Base-by-base conservation (phyloP, 2,329 filamentous ascomycete species). In the Neonectria neomacrospora region DNA sequence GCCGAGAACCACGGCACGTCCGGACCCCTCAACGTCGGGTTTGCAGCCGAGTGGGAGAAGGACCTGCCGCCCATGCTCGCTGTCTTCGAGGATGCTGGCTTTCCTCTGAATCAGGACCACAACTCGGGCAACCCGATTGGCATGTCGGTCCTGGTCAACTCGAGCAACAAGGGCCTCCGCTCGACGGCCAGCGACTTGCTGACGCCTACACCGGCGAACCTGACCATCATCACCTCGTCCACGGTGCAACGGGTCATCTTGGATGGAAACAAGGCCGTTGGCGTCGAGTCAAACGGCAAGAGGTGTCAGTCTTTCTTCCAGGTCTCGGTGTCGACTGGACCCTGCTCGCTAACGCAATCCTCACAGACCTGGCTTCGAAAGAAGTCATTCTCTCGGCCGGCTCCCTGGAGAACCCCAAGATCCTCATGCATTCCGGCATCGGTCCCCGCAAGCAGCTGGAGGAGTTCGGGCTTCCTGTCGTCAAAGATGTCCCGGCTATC, bases 101-200 rank as follows among this genome's bases (percentile, higher is more conserved):
- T 83, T 37, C 75, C 80, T 0, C 65, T 82, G 18, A 88, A 88
- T 63, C 78, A 79, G 0, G 86, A 89, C 65, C 80, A 86, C 41
- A 89, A 89, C 65, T 84, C 82, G 8, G 87, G 87, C 0, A 81
- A 89, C 68, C 86, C 85, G 0, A 77, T 88, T 30, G 88, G 88
- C 3, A 81, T 89, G 75, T 81, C 80, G 1, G 74, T 83, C 45
- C 70, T 80, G 16, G 82, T 85, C 65, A 83, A 81, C 50, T 86
- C 85, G 11, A 78, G 82, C n/a, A 70, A 78, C 26, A 76, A 81
- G 8, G 86, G 85, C 1, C 53, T 79, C 9, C 78, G 86, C 18
- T 81, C 81, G 0, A 88, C 85, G 0, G 82, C 86, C 0, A 77
- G 78, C 1, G 86, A 87, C 63, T 75, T 88, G 48, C 66, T 89